phyloP scores from a whole-genome alignment of 2,329 filamentous ascomycete species.

The Westerdykella ornata region DNA sequence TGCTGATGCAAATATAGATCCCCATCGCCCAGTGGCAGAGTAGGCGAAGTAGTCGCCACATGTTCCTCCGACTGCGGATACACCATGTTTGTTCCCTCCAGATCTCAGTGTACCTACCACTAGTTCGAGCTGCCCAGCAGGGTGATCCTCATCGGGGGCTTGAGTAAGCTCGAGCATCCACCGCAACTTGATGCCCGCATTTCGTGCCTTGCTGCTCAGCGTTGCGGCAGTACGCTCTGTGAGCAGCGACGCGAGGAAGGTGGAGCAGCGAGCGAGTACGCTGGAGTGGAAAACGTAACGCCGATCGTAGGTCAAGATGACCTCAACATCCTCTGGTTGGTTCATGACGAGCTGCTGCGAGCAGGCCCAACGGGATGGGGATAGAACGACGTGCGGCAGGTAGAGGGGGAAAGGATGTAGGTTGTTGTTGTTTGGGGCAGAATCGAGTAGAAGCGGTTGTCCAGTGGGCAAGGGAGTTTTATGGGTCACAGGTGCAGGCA shows the following conservation, averaged over 20 bases:
- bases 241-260: conserved; percentile 26
- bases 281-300: conserved; percentile 32
- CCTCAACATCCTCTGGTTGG: conserved; percentile 31
- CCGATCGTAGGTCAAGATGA: conserved; percentile 26
- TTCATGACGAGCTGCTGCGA: conserved; percentile 17
- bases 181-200: conserved; percentile 20
- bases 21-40: not conserved
- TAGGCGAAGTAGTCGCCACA: not conserved
- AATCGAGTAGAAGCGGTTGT: too few species aligned
- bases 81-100: not conserved
- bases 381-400: not conserved
- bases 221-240: conserved; percentile 25
- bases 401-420: too few species aligned
- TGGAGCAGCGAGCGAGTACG: conserved; percentile 28
- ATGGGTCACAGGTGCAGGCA: too few species aligned
- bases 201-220: conserved; percentile 19
- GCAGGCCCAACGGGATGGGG: not conserved
- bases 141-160: conserved; percentile 14
- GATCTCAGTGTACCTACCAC: conserved; percentile 19
- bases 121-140: conserved; percentile 19
- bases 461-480: too few species aligned
- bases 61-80: not conserved
- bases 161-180: conserved; percentile 31
- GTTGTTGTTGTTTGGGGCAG: too few species aligned
- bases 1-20: not conserved